Evolutionary conservation across 2,329 filamentous ascomycete genomes (phyloP), one percentile per base, ranked within the genome.

Genomic region (Stachybotrys chartarum): DNA sequence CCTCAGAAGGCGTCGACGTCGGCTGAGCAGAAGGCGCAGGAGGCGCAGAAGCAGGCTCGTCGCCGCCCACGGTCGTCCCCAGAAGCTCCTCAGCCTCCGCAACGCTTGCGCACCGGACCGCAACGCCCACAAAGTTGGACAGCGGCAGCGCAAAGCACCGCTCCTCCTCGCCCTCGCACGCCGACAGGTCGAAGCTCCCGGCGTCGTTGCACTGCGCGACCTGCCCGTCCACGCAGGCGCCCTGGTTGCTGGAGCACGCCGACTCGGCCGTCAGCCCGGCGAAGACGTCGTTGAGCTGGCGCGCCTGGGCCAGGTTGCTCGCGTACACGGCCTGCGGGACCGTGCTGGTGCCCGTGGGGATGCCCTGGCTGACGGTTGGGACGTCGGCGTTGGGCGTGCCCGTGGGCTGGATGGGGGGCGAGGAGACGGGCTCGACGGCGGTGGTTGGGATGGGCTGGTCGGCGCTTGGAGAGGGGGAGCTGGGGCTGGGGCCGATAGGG

Each of bases 121-220:
- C 64, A 10, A 81, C 78, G 4, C 80, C 81, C 0, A 63, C 61
- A 0, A 72, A 72, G 11, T 66, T 75, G 44, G 72, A 75, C 72
- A 83, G 76, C 0, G 83, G 83, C 58, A 84, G 65, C 2, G 79
- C 82, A 51, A 75, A 78, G 66, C 82, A 85, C 51, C 69, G 66
- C 50, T 66, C 65, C 10, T 67, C 69, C 1, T 59, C 52, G 1
- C 45, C 47, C 32, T 67, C 70, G 46, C 76, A 76, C 10, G 66
- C 57, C 0, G 60, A 63, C 17, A 82, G 72, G 5, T 66, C 61
- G 60, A 79, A 84, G 0, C 61, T 63, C 17, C 76, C 75, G 6
- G 58, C 56, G 11, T 58, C 57, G 31, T 67, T 66, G 61, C 83
- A 86, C 14, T 64, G 64, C n/a, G 72, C 80, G 5, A 78, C 62